phyloP scores from a whole-genome alignment of 257 asterid genomes.

The Striga asiatica region DNA sequence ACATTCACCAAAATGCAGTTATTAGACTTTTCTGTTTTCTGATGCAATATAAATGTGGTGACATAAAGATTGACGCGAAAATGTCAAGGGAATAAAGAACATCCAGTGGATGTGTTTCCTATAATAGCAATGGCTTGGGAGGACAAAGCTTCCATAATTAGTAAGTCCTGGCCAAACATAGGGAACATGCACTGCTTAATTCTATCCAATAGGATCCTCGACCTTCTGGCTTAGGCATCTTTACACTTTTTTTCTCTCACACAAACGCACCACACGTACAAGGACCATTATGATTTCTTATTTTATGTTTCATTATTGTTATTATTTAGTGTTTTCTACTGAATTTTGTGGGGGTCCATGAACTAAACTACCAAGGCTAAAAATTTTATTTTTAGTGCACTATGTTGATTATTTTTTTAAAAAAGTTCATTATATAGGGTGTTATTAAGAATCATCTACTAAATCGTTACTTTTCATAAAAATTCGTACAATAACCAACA shows the following conservation, averaged over 20 bases:
- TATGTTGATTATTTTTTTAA: too few relatives aligned
- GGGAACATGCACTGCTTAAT: conserved; percentile 44
- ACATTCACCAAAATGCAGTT: conserved; percentile 15
- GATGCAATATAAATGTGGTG: conserved; percentile 8
- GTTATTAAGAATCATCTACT: too few relatives aligned
- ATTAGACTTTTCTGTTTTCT: not conserved
- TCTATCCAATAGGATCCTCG: conserved; percentile 36
- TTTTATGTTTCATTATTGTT: too few relatives aligned
- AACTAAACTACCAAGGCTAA: too few relatives aligned
- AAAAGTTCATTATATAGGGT: too few relatives aligned
- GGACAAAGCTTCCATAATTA: conserved; percentile 40
- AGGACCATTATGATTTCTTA: too few relatives aligned
- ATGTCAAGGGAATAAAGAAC: conserved; percentile 44
- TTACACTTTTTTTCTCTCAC: conserved; percentile 12
- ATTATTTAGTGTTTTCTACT: too few relatives aligned
- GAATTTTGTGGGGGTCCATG: too few relatives aligned
- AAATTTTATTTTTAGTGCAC: too few relatives aligned
- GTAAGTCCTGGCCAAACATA: conserved; percentile 47
- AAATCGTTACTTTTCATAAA: too few relatives aligned
- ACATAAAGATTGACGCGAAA: conserved; percentile 35
- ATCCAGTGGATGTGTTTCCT: conserved; percentile 42
- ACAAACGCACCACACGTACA: too few relatives aligned
- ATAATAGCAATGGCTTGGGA: conserved; percentile 35
- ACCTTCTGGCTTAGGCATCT: conserved; percentile 22
- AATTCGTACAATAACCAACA: too few relatives aligned